Percentiles rank a stretch among this genome's conserved stretches.
Conservation (phyloP, 2,329 filamentous ascomycete genomes). For the Grosmannia huntii region DNA sequence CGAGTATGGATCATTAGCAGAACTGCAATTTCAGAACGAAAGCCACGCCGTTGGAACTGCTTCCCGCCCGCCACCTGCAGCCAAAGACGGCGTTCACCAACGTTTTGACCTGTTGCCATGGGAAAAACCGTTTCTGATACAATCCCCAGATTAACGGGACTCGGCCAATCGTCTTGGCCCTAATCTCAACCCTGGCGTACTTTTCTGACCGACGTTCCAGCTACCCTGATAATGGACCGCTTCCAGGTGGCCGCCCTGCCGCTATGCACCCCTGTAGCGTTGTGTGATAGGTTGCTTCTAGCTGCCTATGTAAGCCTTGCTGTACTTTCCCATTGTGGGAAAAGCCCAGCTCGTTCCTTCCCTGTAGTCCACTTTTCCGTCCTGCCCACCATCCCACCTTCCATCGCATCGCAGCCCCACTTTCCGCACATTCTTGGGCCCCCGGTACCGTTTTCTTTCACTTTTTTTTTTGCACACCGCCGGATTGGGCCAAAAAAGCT, state of each 20-base stretch:
- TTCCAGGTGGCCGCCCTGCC: neutral
- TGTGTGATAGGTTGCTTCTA: neutral
- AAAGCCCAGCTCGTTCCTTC: neutral
- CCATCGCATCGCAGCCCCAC: neutral
- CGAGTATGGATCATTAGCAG: no score
- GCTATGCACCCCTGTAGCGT: neutral
- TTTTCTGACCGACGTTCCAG: neutral
- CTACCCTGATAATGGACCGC: neutral
- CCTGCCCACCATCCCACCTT: neutral
- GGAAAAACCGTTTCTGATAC: neutral
- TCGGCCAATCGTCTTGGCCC: neutral
- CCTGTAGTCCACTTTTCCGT: neutral
- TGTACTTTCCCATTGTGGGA: neutral
- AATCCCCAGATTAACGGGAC: no score
- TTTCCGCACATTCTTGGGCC: neutral
- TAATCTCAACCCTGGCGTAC: neutral
- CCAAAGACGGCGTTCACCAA: neutral
- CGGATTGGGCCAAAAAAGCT: conserved; percentile 2
- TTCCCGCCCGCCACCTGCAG: no score
- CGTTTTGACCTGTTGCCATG: neutral
- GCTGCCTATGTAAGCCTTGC: neutral
- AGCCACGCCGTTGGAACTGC: no score
- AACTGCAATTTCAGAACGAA: no score
- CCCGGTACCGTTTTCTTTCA: neutral
- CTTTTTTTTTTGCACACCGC: conserved; percentile 6